phyloP scores from a whole-genome alignment of 495 filamentous ascomycete genomes.

The Bacidia gigantensis region DNA sequence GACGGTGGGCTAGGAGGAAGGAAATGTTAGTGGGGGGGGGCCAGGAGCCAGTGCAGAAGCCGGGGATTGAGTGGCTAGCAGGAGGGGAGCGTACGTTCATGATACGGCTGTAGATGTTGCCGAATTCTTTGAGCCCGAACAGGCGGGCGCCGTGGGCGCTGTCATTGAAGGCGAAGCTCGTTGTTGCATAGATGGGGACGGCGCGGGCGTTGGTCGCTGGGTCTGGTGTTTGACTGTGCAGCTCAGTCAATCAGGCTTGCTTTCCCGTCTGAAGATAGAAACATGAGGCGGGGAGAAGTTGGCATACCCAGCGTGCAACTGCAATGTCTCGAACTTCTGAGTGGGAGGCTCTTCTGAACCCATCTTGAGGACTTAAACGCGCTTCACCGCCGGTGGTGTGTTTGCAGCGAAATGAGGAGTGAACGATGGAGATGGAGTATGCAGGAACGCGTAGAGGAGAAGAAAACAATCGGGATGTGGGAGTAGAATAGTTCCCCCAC shows the following conservation, averaged over 20 bases:
- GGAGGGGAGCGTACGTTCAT: conserved; percentile 53
- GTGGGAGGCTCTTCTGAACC: conserved; percentile 5
- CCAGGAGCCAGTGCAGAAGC: too few species aligned
- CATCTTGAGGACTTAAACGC: too few species aligned
- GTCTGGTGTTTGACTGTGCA: conserved; percentile 64
- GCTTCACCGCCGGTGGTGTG: too few species aligned
- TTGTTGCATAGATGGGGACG: conserved; percentile 92
- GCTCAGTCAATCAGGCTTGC: conserved; percentile 9
- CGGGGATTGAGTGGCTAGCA: too few species aligned
- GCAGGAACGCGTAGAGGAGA: neutral
- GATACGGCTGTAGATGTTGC: conserved; percentile 96
- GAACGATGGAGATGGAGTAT: too few species aligned
- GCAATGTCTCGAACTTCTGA: conserved; percentile 73
- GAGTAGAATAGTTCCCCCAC: neutral
- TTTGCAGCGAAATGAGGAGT: too few species aligned
- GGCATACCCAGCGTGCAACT: conserved; percentile 83
- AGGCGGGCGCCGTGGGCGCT: conserved; percentile 91
- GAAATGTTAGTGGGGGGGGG: too few species aligned
- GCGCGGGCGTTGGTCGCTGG: conserved; percentile 78
- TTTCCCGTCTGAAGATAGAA: neutral
- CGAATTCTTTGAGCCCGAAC: conserved; percentile 95
- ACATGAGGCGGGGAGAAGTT: conserved; percentile 1
- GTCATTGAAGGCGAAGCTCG: conserved; percentile 93
- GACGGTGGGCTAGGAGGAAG: conserved; percentile 66
- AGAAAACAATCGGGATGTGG: neutral